phyloP scores from a whole-genome alignment of 208 protist genomes.

The Crithidia sp. region DNA sequence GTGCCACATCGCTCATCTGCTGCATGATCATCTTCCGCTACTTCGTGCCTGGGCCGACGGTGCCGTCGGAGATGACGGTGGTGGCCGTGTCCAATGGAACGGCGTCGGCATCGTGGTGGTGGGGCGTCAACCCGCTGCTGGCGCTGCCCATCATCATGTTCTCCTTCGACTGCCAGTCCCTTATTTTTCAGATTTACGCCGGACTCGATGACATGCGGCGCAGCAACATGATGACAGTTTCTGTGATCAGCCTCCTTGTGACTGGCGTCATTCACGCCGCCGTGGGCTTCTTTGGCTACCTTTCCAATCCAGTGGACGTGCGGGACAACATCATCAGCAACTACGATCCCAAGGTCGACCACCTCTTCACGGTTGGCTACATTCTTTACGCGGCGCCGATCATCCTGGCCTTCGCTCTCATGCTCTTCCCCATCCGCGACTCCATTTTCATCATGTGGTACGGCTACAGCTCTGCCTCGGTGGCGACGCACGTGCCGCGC shows the following conservation, averaged over 20 bases:
- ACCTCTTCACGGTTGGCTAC: constrained; percentile 67
- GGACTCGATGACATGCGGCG: constrained; percentile 62
- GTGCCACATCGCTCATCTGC: constrained; percentile 59
- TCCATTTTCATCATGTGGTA: constrained; percentile 84
- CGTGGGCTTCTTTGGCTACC: constrained; percentile 79
- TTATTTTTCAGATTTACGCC: constrained; percentile 83
- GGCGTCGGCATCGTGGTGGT: constrained; percentile 40
- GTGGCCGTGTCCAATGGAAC: constrained; percentile 19
- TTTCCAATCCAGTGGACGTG: constrained; percentile 58
- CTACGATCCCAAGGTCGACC: constrained; percentile 71
- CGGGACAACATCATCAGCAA: constrained; percentile 81
- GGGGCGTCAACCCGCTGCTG: constrained; percentile 50
- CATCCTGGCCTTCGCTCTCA: constrained; percentile 62
- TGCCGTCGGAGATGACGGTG: constrained; percentile 17
- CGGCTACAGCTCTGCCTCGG: constrained; percentile 64
- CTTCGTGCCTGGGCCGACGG: constrained; percentile 47
- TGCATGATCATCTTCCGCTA: constrained; percentile 71
- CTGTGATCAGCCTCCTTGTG: constrained; percentile 55
- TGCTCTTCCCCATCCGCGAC: constrained; percentile 81
- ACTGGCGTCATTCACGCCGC: constrained; percentile 60
- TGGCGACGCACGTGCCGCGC: constrained; percentile 66
- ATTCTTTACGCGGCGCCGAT: constrained; percentile 64
- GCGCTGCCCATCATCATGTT: constrained; percentile 84
- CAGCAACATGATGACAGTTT: constrained; percentile 62
- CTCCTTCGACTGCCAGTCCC: constrained; percentile 82